Conservation (phyloP, 805 yeast species). For the Suhomyces faveliae region DNA sequence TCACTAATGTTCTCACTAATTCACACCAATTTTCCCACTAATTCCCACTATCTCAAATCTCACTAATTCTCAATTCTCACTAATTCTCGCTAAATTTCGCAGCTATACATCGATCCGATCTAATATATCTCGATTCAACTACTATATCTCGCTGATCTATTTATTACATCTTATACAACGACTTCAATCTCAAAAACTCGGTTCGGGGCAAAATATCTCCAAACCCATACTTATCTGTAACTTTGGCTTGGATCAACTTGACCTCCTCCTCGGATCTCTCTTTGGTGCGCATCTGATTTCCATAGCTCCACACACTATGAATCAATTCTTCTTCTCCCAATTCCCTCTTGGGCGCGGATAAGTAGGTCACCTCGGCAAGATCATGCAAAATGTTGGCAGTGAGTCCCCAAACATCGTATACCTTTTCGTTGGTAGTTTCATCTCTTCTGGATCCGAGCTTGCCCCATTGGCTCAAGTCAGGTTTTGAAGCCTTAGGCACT, state of each 20-base stretch:
- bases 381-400: constrained; percentile 80
- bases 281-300: constrained; percentile 51
- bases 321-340: constrained; percentile 69
- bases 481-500: constrained; percentile 9
- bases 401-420: constrained; percentile 79
- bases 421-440: constrained; percentile 40
- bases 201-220: constrained; percentile 43
- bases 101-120: too few species aligned
- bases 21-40: not conserved
- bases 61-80: not conserved
- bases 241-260: constrained; percentile 41
- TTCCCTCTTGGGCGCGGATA: constrained; percentile 14
- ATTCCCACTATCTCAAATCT: not conserved
- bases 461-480: constrained; percentile 35
- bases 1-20: not conserved
- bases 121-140: too few species aligned
- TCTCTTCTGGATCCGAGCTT: constrained; percentile 38
- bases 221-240: constrained; percentile 38
- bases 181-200: constrained; percentile 42
- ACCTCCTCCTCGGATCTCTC: constrained; percentile 55
- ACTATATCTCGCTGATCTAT: too few species aligned
- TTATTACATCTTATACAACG: constrained; percentile 32
- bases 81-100: not conserved
- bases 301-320: constrained; percentile 51
- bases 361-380: constrained; percentile 54